These are phyloP conservation scores for Tetracentron sinense DNA, from an alignment of 164 flowering plant genomes.

Conservation along the genomic window DNA sequence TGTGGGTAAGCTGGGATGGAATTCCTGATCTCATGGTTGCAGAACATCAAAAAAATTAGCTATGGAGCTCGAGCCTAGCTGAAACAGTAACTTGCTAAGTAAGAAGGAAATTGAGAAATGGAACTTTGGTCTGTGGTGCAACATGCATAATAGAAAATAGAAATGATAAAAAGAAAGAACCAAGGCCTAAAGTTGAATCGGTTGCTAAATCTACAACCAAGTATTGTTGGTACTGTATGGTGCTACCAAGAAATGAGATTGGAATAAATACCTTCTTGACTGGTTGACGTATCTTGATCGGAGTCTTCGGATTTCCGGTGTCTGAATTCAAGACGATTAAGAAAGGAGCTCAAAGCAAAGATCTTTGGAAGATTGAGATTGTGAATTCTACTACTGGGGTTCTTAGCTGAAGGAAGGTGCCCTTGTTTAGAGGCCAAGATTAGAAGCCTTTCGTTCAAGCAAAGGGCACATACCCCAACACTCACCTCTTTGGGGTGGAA, in stretches of 20 bases:
- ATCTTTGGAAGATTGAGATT: conserved; percentile 36
- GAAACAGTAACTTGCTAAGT: no score
- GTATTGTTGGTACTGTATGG: background rate
- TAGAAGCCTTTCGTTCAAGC: conserved; percentile 79
- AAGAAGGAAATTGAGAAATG: no score
- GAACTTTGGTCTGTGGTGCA: no score
- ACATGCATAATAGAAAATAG: background rate
- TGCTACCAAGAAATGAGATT: background rate
- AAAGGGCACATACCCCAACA: conserved; percentile 69
- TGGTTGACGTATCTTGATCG: conserved; percentile 32
- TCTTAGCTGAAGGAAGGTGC: conserved; percentile 10
- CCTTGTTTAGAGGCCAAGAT: conserved; percentile 59
- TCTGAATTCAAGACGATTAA: conserved; percentile 46
- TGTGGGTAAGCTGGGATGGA: no score
- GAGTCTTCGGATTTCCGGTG: conserved; percentile 33
- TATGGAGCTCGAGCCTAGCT: no score
- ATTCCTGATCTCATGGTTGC: no score
- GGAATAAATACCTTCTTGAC: conserved; percentile 53
- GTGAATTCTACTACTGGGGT: background rate
- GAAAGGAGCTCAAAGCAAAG: conserved; percentile 56
- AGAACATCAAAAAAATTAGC: no score
- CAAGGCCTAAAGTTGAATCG: background rate
- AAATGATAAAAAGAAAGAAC: background rate
- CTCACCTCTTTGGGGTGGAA: conserved; percentile 55
- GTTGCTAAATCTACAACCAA: background rate